Evolutionary conservation across 768 basidiomycete species (phyloP), one percentile per base, ranked within the genome.

Genomic region (Neoboletus magnificus): DNA sequence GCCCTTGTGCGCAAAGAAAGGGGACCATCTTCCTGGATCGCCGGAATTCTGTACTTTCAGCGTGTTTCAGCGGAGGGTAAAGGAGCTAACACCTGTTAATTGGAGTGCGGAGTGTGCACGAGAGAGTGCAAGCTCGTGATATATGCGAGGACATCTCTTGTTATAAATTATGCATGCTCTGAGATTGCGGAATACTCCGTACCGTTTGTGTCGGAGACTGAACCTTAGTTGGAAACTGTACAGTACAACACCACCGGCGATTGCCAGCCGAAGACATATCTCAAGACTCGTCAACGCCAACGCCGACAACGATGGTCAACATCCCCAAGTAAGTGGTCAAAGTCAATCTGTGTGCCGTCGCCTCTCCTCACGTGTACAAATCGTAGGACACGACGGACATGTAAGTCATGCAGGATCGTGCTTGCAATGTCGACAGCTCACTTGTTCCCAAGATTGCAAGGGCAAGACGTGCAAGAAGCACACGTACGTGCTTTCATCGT

Each of bases 401-500:
- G 93, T 94, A 76, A 87, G 93, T 57, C 50, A 45, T 27, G 35
- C 29, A 20, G 23, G 13, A 40, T 36, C 29, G 4, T 48, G 20
- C 39, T 30, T 20, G 46, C 33, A 8, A 15, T 29, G 11, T 41
- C 51, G 37, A 50, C n/a, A 22, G 29, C 57, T 58, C 33, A 62
- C 12, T n/a, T 33, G 23, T 59, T 54, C 35, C 43, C 33, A 63
- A 92, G 91, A 81, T 77, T 96, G 94, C 91, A 94, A 94, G 82
- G 92, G 93, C 76, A 96, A 94, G 79, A 77, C 84, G 67, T 97
- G 94, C 91, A 88, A 81, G 79, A 97, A 97, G 78, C 94, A 97
- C 84, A 96, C 93, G 90, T 93, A 79, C 53, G 91, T 78, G 27
- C 13, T 23, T 33, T 16, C 2, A 8, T 33, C 6, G 25, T 16